A percentile compares a stretch with the other conserved stretches of the same genome.
Conservation (phyloP, 306 rosid genomes). For the Cyamopsis tetragonoloba region DNA sequence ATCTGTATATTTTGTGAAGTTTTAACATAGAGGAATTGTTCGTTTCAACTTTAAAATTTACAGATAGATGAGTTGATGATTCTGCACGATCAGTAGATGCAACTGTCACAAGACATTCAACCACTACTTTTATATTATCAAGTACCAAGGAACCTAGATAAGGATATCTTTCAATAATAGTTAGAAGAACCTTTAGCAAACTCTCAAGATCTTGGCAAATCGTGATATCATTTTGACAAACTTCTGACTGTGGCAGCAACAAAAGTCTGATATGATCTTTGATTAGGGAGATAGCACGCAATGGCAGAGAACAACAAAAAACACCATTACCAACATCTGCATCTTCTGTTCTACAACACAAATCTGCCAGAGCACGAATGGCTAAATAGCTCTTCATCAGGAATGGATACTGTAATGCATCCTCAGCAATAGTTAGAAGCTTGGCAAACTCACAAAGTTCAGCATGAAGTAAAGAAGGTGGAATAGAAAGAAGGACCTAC, state of each 20-base stretch:
- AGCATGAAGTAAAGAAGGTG: background rate
- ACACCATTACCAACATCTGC: conserved; percentile 20
- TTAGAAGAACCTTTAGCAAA: conserved; percentile 41
- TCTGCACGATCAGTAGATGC: conserved; percentile 14
- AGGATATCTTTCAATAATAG: conserved; percentile 31
- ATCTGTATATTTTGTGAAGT: conserved; percentile 33
- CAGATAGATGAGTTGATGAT: background rate
- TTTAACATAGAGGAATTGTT: conserved; percentile 22
- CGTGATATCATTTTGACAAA: conserved; percentile 23
- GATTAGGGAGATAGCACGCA: conserved; percentile 37
- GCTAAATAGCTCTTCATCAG: background rate
- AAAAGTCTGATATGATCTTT: conserved; percentile 42
- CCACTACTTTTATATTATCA: conserved; percentile 33
- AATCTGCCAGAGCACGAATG: conserved; percentile 27
- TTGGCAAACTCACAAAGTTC: background rate
- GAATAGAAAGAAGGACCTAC: background rate
- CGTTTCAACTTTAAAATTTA: conserved; percentile 16
- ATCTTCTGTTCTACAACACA: conserved; percentile 28
- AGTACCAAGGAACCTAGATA: conserved; percentile 42
- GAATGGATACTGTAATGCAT: background rate
- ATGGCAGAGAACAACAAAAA: conserved; percentile 30
- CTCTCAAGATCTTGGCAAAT: conserved; percentile 29
- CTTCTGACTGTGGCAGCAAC: conserved; percentile 27
- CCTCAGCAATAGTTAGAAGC: background rate
- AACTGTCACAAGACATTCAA: conserved; percentile 4